These are phyloP conservation scores for Parathielavia hyrcaniae DNA, from an alignment of 495 filamentous ascomycete genomes.

Conservation along the genomic window DNA sequence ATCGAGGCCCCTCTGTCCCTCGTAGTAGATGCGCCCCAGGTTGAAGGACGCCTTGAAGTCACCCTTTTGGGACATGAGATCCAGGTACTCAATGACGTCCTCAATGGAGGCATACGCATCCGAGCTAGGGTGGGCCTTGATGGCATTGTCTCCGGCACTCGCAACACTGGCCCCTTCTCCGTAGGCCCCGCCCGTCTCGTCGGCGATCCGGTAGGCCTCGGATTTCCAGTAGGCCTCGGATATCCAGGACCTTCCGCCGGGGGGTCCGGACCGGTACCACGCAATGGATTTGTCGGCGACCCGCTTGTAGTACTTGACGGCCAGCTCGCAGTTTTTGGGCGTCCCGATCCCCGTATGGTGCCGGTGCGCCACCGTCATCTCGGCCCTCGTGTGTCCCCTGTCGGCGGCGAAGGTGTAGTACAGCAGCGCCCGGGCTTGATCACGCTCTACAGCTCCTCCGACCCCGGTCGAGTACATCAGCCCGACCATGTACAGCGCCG, in stretches of 20 bases:
- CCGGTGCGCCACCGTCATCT: slow-evolving; percentile 91
- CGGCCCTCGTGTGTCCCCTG: slow-evolving; percentile 71
- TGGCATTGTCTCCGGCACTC: slow-evolving; percentile 81
- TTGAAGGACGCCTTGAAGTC: slow-evolving; percentile 89
- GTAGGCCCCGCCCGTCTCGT: slow-evolving; percentile 88
- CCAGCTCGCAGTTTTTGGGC: slow-evolving; percentile 76
- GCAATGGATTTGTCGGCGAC: slow-evolving; percentile 90
- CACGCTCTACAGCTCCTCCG: slow-evolving; percentile 70
- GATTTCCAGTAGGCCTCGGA: slow-evolving; percentile 69
- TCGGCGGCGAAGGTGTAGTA: slow-evolving; percentile 94
- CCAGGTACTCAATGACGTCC: slow-evolving; percentile 90
- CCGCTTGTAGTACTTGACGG: slow-evolving; percentile 80
- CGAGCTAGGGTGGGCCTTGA: slow-evolving; percentile 60
- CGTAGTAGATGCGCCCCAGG: slow-evolving; percentile 82
- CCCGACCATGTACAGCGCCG: slow-evolving; percentile 91
- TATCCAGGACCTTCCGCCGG: slow-evolving; percentile 73
- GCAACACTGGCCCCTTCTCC: slow-evolving; percentile 89
- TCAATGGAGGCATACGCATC: slow-evolving; percentile 78
- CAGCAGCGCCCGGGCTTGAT: slow-evolving; percentile 86
- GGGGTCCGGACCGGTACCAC: slow-evolving; percentile 81
- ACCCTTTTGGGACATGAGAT: slow-evolving; percentile 88
- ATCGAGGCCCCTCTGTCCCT: slow-evolving; percentile 70
- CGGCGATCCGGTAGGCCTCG: slow-evolving; percentile 73
- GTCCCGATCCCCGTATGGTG: slow-evolving; percentile 81
- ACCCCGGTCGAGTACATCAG: slow-evolving; percentile 95